Conservation (phyloP, 805 yeast species). For the Myxozyma vanderwaltii region DNA sequence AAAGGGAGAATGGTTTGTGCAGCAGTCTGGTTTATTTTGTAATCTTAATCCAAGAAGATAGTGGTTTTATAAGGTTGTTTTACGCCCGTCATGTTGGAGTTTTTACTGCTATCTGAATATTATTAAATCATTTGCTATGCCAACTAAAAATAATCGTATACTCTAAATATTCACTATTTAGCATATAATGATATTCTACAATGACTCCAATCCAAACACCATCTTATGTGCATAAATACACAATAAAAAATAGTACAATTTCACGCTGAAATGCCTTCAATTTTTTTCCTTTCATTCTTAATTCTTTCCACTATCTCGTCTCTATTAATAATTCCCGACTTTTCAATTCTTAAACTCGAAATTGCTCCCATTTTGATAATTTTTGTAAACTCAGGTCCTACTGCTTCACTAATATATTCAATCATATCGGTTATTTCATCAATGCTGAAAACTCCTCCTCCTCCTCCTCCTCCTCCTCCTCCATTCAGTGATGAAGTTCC, state of each 20-base stretch:
- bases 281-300: not conserved
- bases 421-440: constrained; percentile 6
- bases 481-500: too few species aligned
- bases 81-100: not conserved
- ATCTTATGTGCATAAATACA: too few species aligned
- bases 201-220: too few species aligned
- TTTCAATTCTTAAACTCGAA: not conserved
- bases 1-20: constrained; percentile 8
- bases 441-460: not conserved
- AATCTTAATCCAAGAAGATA: not conserved
- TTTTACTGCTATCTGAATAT: not conserved
- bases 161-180: too few species aligned
- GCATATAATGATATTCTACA: too few species aligned
- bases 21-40: constrained; percentile 2
- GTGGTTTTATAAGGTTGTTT: not conserved
- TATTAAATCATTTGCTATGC: too few species aligned
- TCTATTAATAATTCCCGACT: not conserved
- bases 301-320: not conserved
- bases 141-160: too few species aligned
- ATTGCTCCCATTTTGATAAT: constrained; percentile 10
- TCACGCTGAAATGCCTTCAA: not conserved
- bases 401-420: not conserved
- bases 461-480: not conserved
- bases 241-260: too few species aligned
- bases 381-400: not conserved